Percentiles rank a stretch among this genome's conserved stretches.
Conservation (phyloP, 495 filamentous ascomycete species). For the Neurospora discreta region DNA sequence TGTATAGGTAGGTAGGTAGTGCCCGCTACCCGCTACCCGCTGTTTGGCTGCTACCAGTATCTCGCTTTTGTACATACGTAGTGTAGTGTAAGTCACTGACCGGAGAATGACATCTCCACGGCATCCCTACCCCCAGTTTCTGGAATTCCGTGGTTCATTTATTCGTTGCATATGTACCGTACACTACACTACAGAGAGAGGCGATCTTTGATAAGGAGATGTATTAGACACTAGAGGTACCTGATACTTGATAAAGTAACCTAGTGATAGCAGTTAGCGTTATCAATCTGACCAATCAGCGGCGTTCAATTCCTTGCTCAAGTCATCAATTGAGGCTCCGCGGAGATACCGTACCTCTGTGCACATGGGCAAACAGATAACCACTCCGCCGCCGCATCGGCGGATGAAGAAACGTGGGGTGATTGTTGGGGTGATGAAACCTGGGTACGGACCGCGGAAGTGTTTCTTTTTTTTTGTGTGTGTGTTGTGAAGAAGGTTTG, state of each 20-base stretch:
- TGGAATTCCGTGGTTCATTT: too few relatives aligned
- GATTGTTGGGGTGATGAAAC: not conserved
- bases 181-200: too few relatives aligned
- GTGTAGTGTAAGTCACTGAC: not conserved
- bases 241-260: too few relatives aligned
- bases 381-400: not conserved
- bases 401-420: not conserved
- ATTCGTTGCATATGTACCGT: too few relatives aligned
- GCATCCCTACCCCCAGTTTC: not conserved
- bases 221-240: too few relatives aligned
- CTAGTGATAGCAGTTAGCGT: not conserved
- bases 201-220: not conserved
- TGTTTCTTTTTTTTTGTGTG: too few relatives aligned
- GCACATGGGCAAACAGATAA: not conserved
- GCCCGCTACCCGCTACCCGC: too few relatives aligned
- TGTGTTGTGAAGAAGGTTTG: too few relatives aligned
- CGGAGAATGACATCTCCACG: not conserved
- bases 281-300: conserved; percentile 1
- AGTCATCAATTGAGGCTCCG: conserved; percentile 4
- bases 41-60: too few relatives aligned
- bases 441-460: too few relatives aligned
- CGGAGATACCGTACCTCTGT: not conserved
- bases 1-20: too few relatives aligned
- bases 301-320: not conserved
- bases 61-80: too few relatives aligned